Base-by-base conservation (phyloP, 805 yeast genomes). In the Starmerella geochares region DNA sequence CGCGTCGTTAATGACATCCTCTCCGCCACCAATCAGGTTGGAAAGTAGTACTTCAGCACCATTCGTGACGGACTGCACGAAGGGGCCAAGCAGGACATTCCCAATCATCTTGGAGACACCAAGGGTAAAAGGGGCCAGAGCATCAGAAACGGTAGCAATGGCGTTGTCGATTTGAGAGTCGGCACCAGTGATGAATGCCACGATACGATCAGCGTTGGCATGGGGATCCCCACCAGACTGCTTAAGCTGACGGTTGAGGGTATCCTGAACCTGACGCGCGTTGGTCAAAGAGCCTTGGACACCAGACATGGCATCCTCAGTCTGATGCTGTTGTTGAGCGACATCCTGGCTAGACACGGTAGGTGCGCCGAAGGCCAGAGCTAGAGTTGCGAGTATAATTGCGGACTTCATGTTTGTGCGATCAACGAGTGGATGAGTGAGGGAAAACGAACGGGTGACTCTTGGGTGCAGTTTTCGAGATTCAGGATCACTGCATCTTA, bases 91-190 rank as follows among this genome's bases (percentile, higher is more conserved):
- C 7, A 58, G 54, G 48, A 53, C 42, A 50, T 55, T 52, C 13
- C 62, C 59, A n/a, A 61, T 52, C n/a, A 48, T 55, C 31, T 55
- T 53, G 14, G 63, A 48, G 23, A 56, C 32, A 17, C 67, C 65
- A 7, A 50, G 50, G 21, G 64, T 59, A n/a, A 58, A 50, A 4
- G 43, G 43, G 53, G 48, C 43, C 14, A 46, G 46, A 43, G 20
- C 58, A 32, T 48, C 27, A 14, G 48, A 9, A 24, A 55, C n/a
- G 17, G 50, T 49, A 19, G 60, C 61, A 25, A 58, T 54, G 10
- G 54, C 49, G 51, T 64, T 64, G 49, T 64, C 67, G 47, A 60
- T 53, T 53, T 64, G 67, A 19, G 63, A 61, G 51, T 64, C 68
- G 17, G 61, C 52, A 29, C 67, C 67, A 20, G 66, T 60, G 47